Percentiles rank a stretch among this genome's conserved stretches.
These are phyloP conservation scores for Stygiomarasmius scandens DNA, from an alignment of 1,284 basidiomycete genomes.

Conservation along the genomic window DNA sequence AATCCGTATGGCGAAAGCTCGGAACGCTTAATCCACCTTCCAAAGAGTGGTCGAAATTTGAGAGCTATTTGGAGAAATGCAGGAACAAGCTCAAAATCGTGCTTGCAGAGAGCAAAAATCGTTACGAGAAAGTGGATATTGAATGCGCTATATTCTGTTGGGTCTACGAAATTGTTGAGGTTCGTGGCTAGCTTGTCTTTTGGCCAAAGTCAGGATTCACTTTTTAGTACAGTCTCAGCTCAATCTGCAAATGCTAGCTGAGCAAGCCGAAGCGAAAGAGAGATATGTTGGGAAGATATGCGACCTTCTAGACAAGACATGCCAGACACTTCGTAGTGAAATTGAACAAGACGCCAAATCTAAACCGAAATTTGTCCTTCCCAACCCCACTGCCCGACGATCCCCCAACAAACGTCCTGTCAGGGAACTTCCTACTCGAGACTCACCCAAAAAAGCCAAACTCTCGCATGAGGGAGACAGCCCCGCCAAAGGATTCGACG, in stretches of 20 bases:
- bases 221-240: background rate
- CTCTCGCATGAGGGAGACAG: background rate
- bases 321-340: background rate
- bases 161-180: constrained; percentile 22
- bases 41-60: background rate
- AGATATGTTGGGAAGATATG: background rate
- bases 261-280: background rate
- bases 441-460: constrained; percentile 9
- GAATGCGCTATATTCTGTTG: constrained; percentile 26
- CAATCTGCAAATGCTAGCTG: constrained; percentile 1
- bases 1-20: background rate
- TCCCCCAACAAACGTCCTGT: constrained; percentile 13
- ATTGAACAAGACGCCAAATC: background rate
- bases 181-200: constrained; percentile 9
- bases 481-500: background rate
- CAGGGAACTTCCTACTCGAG: constrained; percentile 9
- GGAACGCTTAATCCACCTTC: background rate
- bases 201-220: background rate
- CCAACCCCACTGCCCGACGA: constrained; percentile 10
- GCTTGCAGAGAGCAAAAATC: constrained; percentile 11
- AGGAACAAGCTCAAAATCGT: constrained; percentile 14
- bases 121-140: constrained; percentile 10
- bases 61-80: constrained; percentile 7
- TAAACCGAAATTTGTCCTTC: background rate
- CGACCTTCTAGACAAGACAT: background rate